Conservation (phyloP, 140 eudicot species). For the Bidens hawaiensis region DNA sequence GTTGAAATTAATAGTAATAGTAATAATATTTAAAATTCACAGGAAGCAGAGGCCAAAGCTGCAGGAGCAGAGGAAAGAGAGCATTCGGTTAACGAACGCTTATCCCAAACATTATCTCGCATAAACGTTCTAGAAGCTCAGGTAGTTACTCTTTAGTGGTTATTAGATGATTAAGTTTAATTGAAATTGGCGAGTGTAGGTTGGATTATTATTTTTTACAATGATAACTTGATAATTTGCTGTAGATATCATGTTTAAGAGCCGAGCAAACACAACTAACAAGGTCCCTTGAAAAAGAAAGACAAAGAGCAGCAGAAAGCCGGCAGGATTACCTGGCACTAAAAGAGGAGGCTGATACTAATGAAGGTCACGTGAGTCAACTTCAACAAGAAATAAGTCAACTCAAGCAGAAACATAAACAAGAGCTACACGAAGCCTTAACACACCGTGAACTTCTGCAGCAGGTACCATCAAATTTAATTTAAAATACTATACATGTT, state of each 20-base stretch:
- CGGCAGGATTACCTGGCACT: conserved; percentile 84
- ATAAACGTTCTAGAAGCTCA: conserved; percentile 97
- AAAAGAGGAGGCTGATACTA: conserved; percentile 90
- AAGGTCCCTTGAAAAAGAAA: conserved; percentile 88
- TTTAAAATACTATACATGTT: not conserved
- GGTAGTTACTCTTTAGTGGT: conserved; percentile 28
- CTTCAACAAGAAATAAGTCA: conserved; percentile 71
- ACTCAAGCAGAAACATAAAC: conserved; percentile 77
- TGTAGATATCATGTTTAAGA: conserved; percentile 87
- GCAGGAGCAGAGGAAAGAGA: conserved; percentile 93
- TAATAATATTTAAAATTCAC: conserved; percentile 12
- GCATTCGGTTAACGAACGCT: conserved; percentile 78
- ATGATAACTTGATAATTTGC: not conserved
- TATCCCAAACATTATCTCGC: conserved; percentile 92
- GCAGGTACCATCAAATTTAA: conserved; percentile 45
- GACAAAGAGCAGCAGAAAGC: conserved; percentile 83
- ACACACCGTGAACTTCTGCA: conserved; percentile 78
- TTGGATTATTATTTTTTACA: not conserved
- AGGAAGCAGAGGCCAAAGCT: conserved; percentile 99
- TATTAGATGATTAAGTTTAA: conserved; percentile 18
- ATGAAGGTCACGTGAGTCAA: conserved; percentile 66
- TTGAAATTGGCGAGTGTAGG: no score
- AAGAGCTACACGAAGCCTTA: conserved; percentile 75
- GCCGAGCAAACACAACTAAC: conserved; percentile 90
- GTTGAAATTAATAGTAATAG: no score